Evolutionary conservation across 441 rosid species (phyloP), one percentile per base, ranked within the genome.

Genomic region (Monsonia emarginata): DNA sequence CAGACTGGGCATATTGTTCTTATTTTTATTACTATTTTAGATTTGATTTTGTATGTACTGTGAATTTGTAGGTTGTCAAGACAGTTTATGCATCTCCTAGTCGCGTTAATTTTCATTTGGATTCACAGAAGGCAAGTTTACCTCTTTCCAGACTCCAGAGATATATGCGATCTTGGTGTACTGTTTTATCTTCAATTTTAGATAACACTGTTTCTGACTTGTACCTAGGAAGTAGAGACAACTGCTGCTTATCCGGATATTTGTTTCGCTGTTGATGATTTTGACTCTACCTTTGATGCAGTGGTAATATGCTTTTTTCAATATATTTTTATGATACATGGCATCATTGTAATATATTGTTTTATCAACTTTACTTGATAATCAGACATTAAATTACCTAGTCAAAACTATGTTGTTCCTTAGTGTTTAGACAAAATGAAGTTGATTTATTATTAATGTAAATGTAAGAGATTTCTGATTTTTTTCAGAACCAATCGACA

Each of bases 201-300:
- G 46, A 64, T 87, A 70, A 84, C 63, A 42, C 36, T 61, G 68
- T 58, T 42, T 58, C 52, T 72, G 44, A 66, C 68, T 58, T 70
- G 63, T 72, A 46, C 75, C 22, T 76, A 94, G 97, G 99, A 91
- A 86, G 84, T 80, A 67, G 96, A 89, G 86, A 88, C 97, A 68
- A 82, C 83, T 52, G 89, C 96, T 75, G 99, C 97, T 70, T 89
- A 88, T 84, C 97, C 99, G 66, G 97, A 91, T 72, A 91, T 91
- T 64, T 89, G 91, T 81, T 94, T 94, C 76, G 90, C 96, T 1
- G 83, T 95, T 50, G 99, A 91, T 78, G 97, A 91, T 81, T 91
- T 91, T 63, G 97, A 95, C 77, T 91, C 97, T 70, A 89, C 99
- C 59, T 89, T 95, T 81, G 99, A 95, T 80, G 95, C 92, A 19